These are phyloP conservation scores for Clonostachys sp. DNA, from an alignment of 2,329 filamentous ascomycete species.

Conservation along the genomic window DNA sequence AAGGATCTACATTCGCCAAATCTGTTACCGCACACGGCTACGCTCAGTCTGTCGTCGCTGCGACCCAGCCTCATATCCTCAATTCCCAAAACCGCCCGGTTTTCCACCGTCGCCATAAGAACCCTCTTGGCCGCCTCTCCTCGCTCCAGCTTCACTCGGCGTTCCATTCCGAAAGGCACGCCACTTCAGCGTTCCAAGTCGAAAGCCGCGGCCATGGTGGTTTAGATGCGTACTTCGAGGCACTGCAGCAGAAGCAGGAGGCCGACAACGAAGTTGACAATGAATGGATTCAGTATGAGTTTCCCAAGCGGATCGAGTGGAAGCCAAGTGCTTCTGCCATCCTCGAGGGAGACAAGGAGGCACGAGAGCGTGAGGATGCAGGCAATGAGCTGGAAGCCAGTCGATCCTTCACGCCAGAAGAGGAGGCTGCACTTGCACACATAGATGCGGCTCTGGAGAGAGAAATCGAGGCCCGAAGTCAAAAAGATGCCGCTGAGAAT, in stretches of 20 bases:
- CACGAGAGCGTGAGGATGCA: constrained; percentile 22
- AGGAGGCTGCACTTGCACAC: constrained; percentile 64
- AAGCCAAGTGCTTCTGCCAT: constrained; percentile 58
- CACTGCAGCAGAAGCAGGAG: constrained; percentile 72
- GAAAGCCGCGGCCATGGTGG: constrained; percentile 61
- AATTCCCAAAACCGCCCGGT: constrained; percentile 66
- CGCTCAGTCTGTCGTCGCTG: constrained; percentile 95
- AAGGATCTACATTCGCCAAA: constrained; percentile 81
- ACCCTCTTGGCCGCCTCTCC: constrained; percentile 47
- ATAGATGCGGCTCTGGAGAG: constrained; percentile 81
- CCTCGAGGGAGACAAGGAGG: constrained; percentile 54
- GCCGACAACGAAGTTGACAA: constrained; percentile 50
- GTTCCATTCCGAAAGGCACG: constrained; percentile 59
- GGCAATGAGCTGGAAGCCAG: constrained; percentile 25
- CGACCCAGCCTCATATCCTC: constrained; percentile 74
- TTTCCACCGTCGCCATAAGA: constrained; percentile 54
- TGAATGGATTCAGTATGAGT: constrained; percentile 91
- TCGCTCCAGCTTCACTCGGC: constrained; percentile 68
- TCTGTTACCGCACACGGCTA: constrained; percentile 96
- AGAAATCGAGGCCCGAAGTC: constrained; percentile 59
- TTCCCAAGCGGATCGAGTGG: constrained; percentile 86
- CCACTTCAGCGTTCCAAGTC: constrained; percentile 35
- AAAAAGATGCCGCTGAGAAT: constrained; percentile 35
- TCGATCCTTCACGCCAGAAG: constrained; percentile 35
- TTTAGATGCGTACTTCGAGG: constrained; percentile 87